Conservation (phyloP, 2,329 filamentous ascomycete species). For the Aspergillus costaricaensis region DNA sequence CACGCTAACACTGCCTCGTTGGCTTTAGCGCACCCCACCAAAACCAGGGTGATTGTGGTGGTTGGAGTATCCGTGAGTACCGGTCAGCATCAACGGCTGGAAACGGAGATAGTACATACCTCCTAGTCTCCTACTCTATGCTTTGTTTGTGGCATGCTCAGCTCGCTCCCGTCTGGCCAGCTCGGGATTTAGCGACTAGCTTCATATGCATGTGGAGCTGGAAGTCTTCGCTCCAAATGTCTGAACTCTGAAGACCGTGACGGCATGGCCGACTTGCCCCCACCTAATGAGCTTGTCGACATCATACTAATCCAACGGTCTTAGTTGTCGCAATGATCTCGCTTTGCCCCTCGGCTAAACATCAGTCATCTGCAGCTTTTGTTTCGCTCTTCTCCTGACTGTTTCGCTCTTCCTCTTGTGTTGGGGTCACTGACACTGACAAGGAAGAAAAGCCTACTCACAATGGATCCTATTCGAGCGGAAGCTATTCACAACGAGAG, state of each 20-base stretch:
- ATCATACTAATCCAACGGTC: not conserved
- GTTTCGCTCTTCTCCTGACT: not conserved
- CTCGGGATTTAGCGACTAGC: no score
- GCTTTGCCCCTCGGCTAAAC: not conserved
- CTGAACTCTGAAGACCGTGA: not conserved
- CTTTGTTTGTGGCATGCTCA: no score
- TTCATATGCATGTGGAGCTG: not conserved
- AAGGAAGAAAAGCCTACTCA: not conserved
- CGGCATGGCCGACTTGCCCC: not conserved
- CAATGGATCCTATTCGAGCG: not conserved
- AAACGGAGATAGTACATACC: no score
- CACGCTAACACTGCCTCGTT: no score
- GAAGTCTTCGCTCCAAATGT: not conserved
- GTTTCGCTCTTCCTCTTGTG: not conserved
- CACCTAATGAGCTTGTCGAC: not conserved
- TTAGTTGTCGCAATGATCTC: not conserved
- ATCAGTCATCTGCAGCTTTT: not conserved
- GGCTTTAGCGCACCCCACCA: no score
- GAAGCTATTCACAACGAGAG: slow-evolving; percentile 4
- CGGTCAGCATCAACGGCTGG: no score
- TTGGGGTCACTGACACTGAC: not conserved
- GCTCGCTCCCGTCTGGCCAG: no score
- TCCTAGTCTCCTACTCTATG: no score
- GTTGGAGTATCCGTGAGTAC: no score
- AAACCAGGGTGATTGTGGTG: no score